Evolutionary conservation across 148 eudicot species (phyloP).

Genomic region (Camellia japonica): DNA sequence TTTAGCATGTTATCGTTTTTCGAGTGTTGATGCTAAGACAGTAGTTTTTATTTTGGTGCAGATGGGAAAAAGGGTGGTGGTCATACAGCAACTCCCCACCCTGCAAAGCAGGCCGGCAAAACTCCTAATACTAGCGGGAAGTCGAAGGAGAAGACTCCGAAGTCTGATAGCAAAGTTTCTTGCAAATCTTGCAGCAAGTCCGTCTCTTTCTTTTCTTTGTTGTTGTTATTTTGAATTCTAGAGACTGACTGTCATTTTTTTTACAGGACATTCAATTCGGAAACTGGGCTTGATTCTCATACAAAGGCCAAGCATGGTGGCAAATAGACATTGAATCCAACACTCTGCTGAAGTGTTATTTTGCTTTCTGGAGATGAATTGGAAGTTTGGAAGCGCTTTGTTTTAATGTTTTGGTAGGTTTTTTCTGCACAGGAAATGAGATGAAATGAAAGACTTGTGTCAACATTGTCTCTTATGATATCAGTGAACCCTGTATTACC

Average conservation of each 20-base stretch:
- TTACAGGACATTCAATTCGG: constrained; percentile 43
- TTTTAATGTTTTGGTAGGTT: background rate
- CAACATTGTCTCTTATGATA: no score
- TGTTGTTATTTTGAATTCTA: background rate
- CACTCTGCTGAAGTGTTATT: background rate
- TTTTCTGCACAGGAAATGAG: background rate
- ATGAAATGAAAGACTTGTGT: background rate
- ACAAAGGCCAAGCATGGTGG: constrained; percentile 42
- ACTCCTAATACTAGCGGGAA: constrained; percentile 32
- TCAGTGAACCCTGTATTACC: no score
- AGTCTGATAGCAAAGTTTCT: constrained; percentile 34
- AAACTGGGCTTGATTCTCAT: constrained; percentile 36
- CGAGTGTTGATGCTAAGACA: background rate
- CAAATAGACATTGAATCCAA: constrained; percentile 20
- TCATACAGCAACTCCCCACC: constrained; percentile 47
- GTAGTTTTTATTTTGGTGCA: background rate
- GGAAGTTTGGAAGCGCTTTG: background rate
- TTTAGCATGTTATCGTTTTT: background rate
- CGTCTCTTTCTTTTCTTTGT: background rate
- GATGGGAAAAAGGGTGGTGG: constrained; percentile 23
- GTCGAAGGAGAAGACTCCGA: constrained; percentile 33
- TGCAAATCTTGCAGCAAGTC: constrained; percentile 47
- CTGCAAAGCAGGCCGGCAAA: constrained; percentile 45
- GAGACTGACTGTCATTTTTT: background rate
- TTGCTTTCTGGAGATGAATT: background rate